Evolutionary conservation across 306 rosid genomes (phyloP), one percentile per base, ranked within the genome.

Genomic region (Vigna reflexopilosa): DNA sequence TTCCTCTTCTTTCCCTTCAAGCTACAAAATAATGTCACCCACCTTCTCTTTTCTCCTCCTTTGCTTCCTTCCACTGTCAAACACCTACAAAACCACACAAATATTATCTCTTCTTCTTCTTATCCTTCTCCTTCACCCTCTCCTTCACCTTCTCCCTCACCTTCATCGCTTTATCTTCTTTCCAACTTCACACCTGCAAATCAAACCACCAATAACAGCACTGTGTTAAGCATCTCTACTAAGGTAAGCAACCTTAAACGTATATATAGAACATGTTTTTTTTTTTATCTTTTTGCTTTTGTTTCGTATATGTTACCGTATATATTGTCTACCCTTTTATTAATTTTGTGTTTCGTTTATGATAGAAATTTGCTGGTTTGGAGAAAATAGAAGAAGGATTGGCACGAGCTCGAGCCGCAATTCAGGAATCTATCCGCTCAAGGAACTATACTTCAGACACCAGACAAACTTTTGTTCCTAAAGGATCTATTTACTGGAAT

Each of bases 351-450:
- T 28, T 61, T 75, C 2, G 19, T 49, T n/a, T 66, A 30, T 61
- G 57, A 9, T 16, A 40, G 73, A 62, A 50, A 15, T 15, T 13
- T 30, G 20, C 59, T 11, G 45, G 63, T 64, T 73, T 80, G 75
- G 69, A 80, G 42, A 56, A 56, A 49, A 65, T 63, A 28, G 83
- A 80, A 80, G 79, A 28, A 4, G 83, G 70, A 7, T 55, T 52
- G 24, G 83, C 79, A 42, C 61, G 20, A 19, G 74, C 79, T 13
- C 73, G 83, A 32, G 70, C 61, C 47, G 65, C 58, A 9, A 73
- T 80, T 40, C 59, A 44, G 19, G 32, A 45, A 65, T 78, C 83
- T 6, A 73, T 65, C 19, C 44, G 51, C 15, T 54, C 69, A 16
- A 52, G 69, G 16, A 80, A 45, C 48, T 73, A 73, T 19, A 65